Conservation (phyloP, 768 basidiomycete species). For the Lanmaoa rubissima region DNA sequence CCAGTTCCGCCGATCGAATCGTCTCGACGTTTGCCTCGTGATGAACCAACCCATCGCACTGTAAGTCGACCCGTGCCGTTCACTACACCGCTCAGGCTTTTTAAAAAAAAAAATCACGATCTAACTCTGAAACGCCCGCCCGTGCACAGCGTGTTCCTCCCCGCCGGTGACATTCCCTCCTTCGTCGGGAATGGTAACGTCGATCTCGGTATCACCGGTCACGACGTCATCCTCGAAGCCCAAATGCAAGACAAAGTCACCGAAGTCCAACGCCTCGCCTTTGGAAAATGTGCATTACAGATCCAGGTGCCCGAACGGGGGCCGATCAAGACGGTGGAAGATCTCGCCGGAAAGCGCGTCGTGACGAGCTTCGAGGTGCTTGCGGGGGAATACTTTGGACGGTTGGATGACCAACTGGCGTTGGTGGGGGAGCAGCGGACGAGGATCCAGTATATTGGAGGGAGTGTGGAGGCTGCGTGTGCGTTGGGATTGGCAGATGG, state of each 20-base stretch:
- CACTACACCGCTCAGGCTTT: background rate
- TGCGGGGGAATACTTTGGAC: conserved; percentile 71
- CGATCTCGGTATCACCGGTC: conserved; percentile 95
- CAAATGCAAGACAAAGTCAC: conserved; percentile 75
- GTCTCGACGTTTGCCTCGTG: conserved; percentile 92
- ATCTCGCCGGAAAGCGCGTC: conserved; percentile 86
- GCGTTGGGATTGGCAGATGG: conserved; percentile 95
- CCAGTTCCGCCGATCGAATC: conserved; percentile 82
- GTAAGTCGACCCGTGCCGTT: conserved; percentile 44
- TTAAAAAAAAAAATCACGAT: too few relatives aligned
- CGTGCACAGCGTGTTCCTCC: conserved; percentile 85
- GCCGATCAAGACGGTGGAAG: conserved; percentile 65
- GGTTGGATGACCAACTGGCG: conserved; percentile 54
- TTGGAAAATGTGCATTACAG: conserved; percentile 88
- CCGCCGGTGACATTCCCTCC: conserved; percentile 95
- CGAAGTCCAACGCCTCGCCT: conserved; percentile 80
- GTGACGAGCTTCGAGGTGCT: conserved; percentile 96
- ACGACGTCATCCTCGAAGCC: conserved; percentile 94
- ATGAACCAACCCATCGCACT: conserved; percentile 92
- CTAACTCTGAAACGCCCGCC: too few relatives aligned
- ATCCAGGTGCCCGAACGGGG: conserved; percentile 87
- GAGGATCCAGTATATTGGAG: conserved; percentile 92
- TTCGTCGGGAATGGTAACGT: conserved; percentile 98
- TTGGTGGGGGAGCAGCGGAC: conserved; percentile 62
- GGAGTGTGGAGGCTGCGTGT: conserved; percentile 98